Evolutionary conservation across 2,329 filamentous ascomycete species (phyloP), one percentile per base, ranked within the genome.

Genomic region (Paracoccidioides brasiliensis): DNA sequence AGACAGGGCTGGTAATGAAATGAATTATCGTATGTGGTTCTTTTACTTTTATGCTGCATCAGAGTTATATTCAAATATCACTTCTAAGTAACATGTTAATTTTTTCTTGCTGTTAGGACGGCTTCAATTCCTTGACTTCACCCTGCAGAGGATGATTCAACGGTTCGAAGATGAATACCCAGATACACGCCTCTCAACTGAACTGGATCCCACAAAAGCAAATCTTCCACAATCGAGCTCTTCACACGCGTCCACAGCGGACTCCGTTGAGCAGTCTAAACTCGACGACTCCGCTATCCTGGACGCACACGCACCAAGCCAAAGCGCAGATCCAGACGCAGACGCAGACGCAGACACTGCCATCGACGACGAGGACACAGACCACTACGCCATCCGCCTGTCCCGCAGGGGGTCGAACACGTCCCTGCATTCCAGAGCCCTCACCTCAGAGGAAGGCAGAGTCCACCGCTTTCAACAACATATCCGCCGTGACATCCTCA

Each of bases 141-240:
- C 93, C 0, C 78, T 98, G 8, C 80, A 90, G 64, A 85, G 86
- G 61, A 96, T 97, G 73, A 97, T 97, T 65, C 84, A 88, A 67
- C 86, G 93, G 33, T 98, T 97, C 67, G 93, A 97, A 69, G 87
- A 95, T 67, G 91, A 97, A 70, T 97, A 90, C 64, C 93, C 93
- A 0, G 91, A 97, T 66, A 94, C 88, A 0, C 83, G 88, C 40
- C 75, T 81, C 44, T 59, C 62, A 10, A 58, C 60, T 10, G 37
- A 55, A 43, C 49, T 59, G 9, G 63, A 63, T 15, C 66, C 70
- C 32, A 64, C 59, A 50, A 41, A 55, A 4, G 44, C 56, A 22
- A 42, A 55, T 32, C 59, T 68, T 35, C 63, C 60, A 10, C 61
- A 57, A 5, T 35, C 50, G 28, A 64, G 59, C 52, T 71, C 69